A percentile compares a stretch with the other conserved stretches of the same genome.
phyloP scores from a whole-genome alignment of 306 rosid genomes.

The Pueraria montana region DNA sequence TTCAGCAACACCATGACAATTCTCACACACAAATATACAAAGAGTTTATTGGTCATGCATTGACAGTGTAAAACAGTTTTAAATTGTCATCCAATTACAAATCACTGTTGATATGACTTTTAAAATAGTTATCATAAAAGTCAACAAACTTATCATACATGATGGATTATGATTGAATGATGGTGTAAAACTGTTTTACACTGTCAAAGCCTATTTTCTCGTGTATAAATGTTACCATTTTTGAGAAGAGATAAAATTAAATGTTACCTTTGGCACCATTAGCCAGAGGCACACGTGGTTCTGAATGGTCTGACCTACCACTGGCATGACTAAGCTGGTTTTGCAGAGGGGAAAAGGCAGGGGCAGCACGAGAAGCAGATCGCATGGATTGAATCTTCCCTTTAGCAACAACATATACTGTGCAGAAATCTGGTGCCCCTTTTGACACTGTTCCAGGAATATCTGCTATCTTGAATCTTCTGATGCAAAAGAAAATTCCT shows the following conservation, averaged over 20 bases:
- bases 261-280: slow-evolving; percentile 56
- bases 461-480: slow-evolving; percentile 89
- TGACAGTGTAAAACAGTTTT: no score
- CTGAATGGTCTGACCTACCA: slow-evolving; percentile 47
- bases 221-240: not conserved
- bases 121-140: no score
- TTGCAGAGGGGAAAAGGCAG: slow-evolving; percentile 61
- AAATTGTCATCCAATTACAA: no score
- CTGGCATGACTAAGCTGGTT: slow-evolving; percentile 46
- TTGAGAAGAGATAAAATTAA: slow-evolving; percentile 24
- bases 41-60: not conserved
- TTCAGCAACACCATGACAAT: slow-evolving; percentile 10
- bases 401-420: slow-evolving; percentile 75
- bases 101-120: no score
- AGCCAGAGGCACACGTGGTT: slow-evolving; percentile 33
- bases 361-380: slow-evolving; percentile 90
- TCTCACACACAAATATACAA: not conserved
- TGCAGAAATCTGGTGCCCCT: slow-evolving; percentile 96
- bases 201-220: no score
- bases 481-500: not conserved
- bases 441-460: slow-evolving; percentile 77
- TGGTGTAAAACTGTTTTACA: no score
- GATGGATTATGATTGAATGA: no score
- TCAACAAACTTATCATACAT: no score
- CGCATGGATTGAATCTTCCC: slow-evolving; percentile 87